These are phyloP conservation scores for Dorcoceras hygrometricum DNA, from an alignment of 257 asterid genomes.

Conservation along the genomic window DNA sequence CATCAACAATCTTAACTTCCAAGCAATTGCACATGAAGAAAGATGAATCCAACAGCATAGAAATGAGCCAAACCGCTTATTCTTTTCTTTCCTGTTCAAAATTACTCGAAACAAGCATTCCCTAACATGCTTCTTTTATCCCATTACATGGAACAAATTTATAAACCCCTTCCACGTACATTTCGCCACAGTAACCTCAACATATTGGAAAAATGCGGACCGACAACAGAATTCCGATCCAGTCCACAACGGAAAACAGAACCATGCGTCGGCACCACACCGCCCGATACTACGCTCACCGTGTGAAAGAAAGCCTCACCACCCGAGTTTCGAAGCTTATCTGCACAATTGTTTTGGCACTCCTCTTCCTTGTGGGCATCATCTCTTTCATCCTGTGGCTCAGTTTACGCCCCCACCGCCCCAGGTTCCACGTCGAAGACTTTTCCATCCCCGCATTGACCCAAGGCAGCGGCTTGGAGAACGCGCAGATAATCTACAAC, in stretches of 20 bases:
- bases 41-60: not conserved
- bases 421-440: constrained; percentile 55
- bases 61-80: constrained; percentile 21
- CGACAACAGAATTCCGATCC: constrained; percentile 33
- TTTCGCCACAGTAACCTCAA: constrained; percentile 1
- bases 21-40: constrained; percentile 27
- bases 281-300: constrained; percentile 75
- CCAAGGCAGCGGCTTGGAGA: constrained; percentile 36
- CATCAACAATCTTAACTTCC: constrained; percentile 18
- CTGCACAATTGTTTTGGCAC: constrained; percentile 55
- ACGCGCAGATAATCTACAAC: constrained; percentile 52
- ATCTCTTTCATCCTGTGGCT: constrained; percentile 82
- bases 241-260: constrained; percentile 22
- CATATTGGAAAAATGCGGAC: constrained; percentile 33
- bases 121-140: constrained; percentile 8
- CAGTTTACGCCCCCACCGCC: constrained; percentile 88
- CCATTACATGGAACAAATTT: not conserved
- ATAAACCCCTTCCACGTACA: constrained; percentile 6
- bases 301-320: constrained; percentile 74
- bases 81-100: constrained; percentile 41
- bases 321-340: constrained; percentile 67
- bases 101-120: constrained; percentile 22
- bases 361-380: constrained; percentile 59
- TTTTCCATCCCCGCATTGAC: constrained; percentile 56
- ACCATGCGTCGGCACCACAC: constrained; percentile 59